Evolutionary conservation across 2,329 filamentous ascomycete genomes (phyloP), one percentile per base, ranked within the genome.

Genomic region (Stemphylium lycopersici): DNA sequence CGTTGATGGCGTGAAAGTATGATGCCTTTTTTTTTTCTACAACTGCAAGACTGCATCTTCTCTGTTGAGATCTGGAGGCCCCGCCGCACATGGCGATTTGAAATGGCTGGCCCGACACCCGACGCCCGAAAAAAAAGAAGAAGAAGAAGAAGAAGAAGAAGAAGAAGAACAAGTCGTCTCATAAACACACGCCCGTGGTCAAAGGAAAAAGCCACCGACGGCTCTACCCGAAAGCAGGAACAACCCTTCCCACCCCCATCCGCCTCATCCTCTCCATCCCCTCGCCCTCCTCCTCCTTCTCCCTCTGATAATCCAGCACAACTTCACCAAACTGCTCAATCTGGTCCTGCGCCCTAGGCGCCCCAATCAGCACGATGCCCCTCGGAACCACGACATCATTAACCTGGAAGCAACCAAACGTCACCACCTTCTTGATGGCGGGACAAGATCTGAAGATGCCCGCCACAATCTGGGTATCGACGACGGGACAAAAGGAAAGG

Each of bases 401-500:
- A 31, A 87, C 79, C 44, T 82, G 80, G 70, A 87, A 87, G 69
- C 85, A 88, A 4, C 82, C 84, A 72, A 88, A 88, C 2, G 84
- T 82, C 5, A 85, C 81, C 24, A 88, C 67, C 70, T 86, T 84
- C 54, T 76, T 76, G 36, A 85, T 68, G 10, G 70, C 83, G 0
- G 87, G 87, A 58, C 88, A 90, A 44, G 79, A 77, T 16, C 83
- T 79, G 75, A 90, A 90, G 52, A 90, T 84, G 53, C 78, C 80
- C 0, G 84, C 84, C 3, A 90, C 77, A 1, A 90, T 77, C 47
- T 84, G 82, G 61, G 90, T 88, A 15, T 86, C 87, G 4, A 90
- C 83, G 26, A 84, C 78, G 51, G 87, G 85, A 62, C 87, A 89
- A 73, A 96, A 96, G 48, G 88, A 90, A 38, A 95, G 79, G 70